phyloP scores from a whole-genome alignment of 2,329 filamentous ascomycete genomes.

The Diaporthe sp. region DNA sequence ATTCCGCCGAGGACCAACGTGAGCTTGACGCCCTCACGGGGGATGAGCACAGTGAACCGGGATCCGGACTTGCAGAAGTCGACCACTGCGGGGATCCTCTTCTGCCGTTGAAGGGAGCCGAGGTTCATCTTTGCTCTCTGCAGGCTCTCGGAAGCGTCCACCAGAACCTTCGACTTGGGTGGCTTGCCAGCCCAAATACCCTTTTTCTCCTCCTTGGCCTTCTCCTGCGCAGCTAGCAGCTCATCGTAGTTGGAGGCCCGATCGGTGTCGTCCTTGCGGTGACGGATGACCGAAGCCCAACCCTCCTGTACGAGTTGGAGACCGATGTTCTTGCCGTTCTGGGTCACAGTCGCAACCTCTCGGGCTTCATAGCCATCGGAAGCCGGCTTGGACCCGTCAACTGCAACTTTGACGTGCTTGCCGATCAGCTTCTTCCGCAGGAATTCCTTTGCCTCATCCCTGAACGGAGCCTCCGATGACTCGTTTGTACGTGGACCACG shows the following conservation, averaged over 20 bases:
- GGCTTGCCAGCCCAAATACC: slow-evolving; percentile 96
- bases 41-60: slow-evolving; percentile 90
- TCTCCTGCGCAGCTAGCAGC: slow-evolving; percentile 81
- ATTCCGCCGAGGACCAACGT: slow-evolving; percentile 96
- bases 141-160: slow-evolving; percentile 90
- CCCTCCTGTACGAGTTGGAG: slow-evolving; percentile 89
- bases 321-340: slow-evolving; percentile 88
- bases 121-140: slow-evolving; percentile 97
- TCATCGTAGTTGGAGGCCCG: slow-evolving; percentile 95
- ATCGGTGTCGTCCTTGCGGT: slow-evolving; percentile 94
- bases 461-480: slow-evolving; percentile 86
- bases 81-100: slow-evolving; percentile 91
- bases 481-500: slow-evolving; percentile 92
- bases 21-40: slow-evolving; percentile 92
- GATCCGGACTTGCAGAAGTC: slow-evolving; percentile 99
- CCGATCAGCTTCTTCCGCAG: slow-evolving; percentile 93
- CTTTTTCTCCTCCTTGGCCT: slow-evolving; percentile 87
- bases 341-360: slow-evolving; percentile 89
- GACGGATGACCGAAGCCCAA: slow-evolving; percentile 92
- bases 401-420: slow-evolving; percentile 89
- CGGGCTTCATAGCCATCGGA: slow-evolving; percentile 92
- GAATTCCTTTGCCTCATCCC: slow-evolving; percentile 95
- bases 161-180: slow-evolving; percentile 82
- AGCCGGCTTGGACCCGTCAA: slow-evolving; percentile 91
- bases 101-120: slow-evolving; percentile 87